Percentiles rank a stretch among this genome's conserved stretches.
These are phyloP conservation scores for Ustulina deusta DNA, from an alignment of 2,329 filamentous ascomycete species.

Conservation along the genomic window DNA sequence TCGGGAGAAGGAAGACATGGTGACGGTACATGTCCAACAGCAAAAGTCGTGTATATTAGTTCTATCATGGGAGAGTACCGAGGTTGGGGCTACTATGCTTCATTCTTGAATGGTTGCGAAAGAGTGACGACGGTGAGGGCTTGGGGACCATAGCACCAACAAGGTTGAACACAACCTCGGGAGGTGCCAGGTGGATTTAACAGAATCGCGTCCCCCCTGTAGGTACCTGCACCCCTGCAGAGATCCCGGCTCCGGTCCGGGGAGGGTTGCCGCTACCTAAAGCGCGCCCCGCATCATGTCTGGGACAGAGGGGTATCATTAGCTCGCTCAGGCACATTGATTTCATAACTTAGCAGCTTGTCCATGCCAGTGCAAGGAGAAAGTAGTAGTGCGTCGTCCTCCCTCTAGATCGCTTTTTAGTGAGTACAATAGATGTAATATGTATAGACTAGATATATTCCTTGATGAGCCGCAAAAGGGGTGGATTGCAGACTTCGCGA, in stretches of 20 bases:
- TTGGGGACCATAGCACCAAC: conserved; percentile 14
- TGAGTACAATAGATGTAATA: too few relatives aligned
- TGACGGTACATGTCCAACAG: conserved; percentile 48
- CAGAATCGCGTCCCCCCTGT: conserved; percentile 14
- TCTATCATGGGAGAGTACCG: conserved; percentile 24
- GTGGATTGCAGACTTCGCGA: background rate
- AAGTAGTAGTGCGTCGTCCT: too few relatives aligned
- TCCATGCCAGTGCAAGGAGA: too few relatives aligned
- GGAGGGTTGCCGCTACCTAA: conserved; percentile 7
- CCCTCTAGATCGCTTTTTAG: too few relatives aligned
- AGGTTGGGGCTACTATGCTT: conserved; percentile 11
- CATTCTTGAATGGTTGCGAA: conserved; percentile 22
- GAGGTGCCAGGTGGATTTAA: conserved; percentile 19
- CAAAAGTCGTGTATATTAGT: background rate
- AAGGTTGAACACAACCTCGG: conserved; percentile 1
- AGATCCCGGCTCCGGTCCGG: conserved; percentile 1
- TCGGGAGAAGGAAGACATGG: conserved; percentile 47
- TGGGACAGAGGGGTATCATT: background rate
- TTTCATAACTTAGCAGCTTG: background rate
- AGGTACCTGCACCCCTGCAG: background rate
- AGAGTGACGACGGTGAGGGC: conserved; percentile 32
- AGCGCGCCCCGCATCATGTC: background rate
- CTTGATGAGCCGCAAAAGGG: background rate
- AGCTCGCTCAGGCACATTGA: background rate
- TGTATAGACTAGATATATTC: background rate